Percentiles rank a stretch among this genome's conserved stretches.
Conservation (phyloP, 441 rosid species). For the Croton setiger region DNA sequence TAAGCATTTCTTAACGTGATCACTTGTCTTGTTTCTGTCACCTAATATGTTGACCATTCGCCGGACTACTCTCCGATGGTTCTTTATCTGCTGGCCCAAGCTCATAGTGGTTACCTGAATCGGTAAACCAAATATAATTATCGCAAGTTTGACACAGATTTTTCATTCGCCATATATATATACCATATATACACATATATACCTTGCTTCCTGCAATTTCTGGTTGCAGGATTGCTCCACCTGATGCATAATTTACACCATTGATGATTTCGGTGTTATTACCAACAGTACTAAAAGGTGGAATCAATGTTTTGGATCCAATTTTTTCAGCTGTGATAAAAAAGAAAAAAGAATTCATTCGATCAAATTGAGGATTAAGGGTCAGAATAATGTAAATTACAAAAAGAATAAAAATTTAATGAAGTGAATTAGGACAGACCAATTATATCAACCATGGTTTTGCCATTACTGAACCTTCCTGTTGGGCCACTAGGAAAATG, state of each 20-base stretch:
- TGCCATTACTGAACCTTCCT: slow-evolving; percentile 25
- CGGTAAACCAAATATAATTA: neutral
- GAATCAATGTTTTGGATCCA: slow-evolving; percentile 30
- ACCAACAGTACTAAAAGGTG: slow-evolving; percentile 18
- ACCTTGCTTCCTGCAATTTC: slow-evolving; percentile 28
- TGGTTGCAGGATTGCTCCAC: slow-evolving; percentile 21
- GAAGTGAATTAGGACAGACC: slow-evolving; percentile 7
- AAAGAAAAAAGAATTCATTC: neutral
- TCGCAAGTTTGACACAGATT: neutral
- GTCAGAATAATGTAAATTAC: too few species aligned
- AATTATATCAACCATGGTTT: slow-evolving; percentile 19
- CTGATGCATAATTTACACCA: slow-evolving; percentile 36
- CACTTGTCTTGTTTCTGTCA: neutral
- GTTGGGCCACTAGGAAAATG: slow-evolving; percentile 23
- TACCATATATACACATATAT: neutral
- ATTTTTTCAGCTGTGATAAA: slow-evolving; percentile 22
- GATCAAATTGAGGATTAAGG: neutral
- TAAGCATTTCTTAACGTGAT: slow-evolving; percentile 1
- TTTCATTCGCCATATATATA: neutral
- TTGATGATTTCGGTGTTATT: slow-evolving; percentile 17
- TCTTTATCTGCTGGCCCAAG: neutral
- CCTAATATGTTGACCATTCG: neutral
- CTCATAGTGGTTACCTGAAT: slow-evolving; percentile 7
- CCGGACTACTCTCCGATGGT: slow-evolving; percentile 3
- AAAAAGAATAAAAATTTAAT: neutral